Conservation (phyloP, 2,329 filamentous ascomycete genomes). For the Beauveria sp. region DNA sequence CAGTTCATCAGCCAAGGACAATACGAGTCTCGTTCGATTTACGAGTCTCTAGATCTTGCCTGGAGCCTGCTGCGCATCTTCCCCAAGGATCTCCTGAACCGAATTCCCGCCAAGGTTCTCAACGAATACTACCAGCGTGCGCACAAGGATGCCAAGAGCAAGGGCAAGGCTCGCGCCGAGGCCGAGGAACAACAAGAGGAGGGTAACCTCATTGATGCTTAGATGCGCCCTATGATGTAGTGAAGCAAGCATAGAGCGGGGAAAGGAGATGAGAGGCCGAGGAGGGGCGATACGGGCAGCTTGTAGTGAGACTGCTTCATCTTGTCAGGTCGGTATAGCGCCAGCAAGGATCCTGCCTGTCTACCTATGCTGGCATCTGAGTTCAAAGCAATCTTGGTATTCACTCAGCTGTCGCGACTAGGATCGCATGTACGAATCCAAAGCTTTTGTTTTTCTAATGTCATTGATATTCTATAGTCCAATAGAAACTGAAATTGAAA, state of each 20-base stretch:
- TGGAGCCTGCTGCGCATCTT: constrained; percentile 96
- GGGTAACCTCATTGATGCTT: constrained; percentile 56
- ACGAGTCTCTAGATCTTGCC: constrained; percentile 88
- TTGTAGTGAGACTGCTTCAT: too few relatives aligned
- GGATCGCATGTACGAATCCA: constrained; percentile 20
- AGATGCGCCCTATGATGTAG: constrained; percentile 9
- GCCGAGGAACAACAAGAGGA: constrained; percentile 35
- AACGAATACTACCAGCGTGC: constrained; percentile 76
- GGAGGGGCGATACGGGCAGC: background rate
- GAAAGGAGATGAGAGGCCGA: constrained; percentile 15
- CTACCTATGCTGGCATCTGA: background rate
- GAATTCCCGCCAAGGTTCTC: constrained; percentile 76
- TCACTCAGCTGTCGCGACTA: background rate
- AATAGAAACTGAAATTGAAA: constrained; percentile 11
- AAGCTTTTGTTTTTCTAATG: constrained; percentile 16
- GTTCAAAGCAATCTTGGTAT: too few relatives aligned
- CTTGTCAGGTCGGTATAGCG: background rate
- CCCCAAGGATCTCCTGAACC: constrained; percentile 96
- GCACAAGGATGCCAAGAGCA: constrained; percentile 53
- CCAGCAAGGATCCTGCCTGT: background rate
- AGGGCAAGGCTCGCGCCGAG: constrained; percentile 48
- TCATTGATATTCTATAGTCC: constrained; percentile 16
- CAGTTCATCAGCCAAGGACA: constrained; percentile 87
- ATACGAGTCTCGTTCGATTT: constrained; percentile 88
- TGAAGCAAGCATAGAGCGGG: constrained; percentile 6